Evolutionary conservation across 495 filamentous ascomycete genomes (phyloP).

Genomic region (Thermochaetoides thermophila): DNA sequence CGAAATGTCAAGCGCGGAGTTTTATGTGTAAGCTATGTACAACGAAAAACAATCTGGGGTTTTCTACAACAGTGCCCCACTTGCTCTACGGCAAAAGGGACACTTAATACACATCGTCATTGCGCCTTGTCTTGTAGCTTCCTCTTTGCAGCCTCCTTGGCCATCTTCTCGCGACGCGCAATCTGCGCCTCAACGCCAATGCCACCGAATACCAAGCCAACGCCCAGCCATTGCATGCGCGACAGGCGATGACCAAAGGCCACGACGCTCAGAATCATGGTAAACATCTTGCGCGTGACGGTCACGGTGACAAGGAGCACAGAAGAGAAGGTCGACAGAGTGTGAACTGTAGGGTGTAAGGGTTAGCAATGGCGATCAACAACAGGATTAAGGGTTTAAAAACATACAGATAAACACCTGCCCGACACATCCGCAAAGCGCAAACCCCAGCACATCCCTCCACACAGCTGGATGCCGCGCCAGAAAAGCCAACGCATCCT

Average conservation of each 20-base stretch:
- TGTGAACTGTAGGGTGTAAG: constrained; percentile 62
- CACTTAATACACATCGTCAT: constrained; percentile 1
- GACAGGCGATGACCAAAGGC: constrained; percentile 83
- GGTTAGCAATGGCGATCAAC: not conserved
- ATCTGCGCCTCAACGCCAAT: constrained; percentile 83
- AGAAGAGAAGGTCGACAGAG: constrained; percentile 77
- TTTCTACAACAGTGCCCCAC: too few relatives aligned
- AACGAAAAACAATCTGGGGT: too few relatives aligned
- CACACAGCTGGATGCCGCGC: constrained; percentile 59
- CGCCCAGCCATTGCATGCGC: constrained; percentile 76
- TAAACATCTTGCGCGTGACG: constrained; percentile 96
- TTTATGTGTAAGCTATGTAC: too few relatives aligned
- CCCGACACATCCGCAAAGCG: constrained; percentile 81
- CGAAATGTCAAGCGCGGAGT: too few relatives aligned
- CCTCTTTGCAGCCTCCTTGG: constrained; percentile 57
- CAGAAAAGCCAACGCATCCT: constrained; percentile 67
- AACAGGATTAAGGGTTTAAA: not conserved
- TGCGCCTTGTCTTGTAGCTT: constrained; percentile 28
- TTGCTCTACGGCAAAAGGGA: too few relatives aligned
- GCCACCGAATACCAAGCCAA: constrained; percentile 84
- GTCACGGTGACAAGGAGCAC: constrained; percentile 91
- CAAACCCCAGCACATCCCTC: constrained; percentile 77
- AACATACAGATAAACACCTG: constrained; percentile 86
- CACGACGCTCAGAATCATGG: constrained; percentile 90
- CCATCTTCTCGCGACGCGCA: constrained; percentile 66